Evolutionary conservation across 164 flowering plant species (phyloP).

Genomic region (Sedum album): DNA sequence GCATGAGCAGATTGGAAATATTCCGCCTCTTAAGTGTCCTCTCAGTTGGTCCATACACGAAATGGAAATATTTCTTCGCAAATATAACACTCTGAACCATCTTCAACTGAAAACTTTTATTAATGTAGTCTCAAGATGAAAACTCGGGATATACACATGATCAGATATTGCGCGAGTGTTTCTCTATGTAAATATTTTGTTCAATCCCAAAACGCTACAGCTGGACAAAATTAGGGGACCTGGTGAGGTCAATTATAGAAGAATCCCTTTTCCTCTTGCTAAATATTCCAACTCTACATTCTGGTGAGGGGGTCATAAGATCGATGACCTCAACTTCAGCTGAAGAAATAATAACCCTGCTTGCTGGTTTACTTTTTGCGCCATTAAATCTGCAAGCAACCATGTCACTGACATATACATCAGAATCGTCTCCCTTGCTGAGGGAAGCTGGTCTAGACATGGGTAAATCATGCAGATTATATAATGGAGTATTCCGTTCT

Average conservation of each 20-base stretch:
- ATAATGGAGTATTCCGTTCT: not conserved
- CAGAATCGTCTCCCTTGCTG: not conserved
- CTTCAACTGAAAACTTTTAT: not conserved
- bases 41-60: not conserved
- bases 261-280: slow-evolving; percentile 34
- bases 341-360: slow-evolving; percentile 1
- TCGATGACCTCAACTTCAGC: slow-evolving; percentile 47
- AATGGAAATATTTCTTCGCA: not conserved
- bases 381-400: not conserved
- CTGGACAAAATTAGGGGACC: slow-evolving; percentile 45
- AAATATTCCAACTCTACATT: slow-evolving; percentile 17
- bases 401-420: not conserved
- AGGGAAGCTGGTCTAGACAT: not conserved
- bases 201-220: slow-evolving; percentile 14
- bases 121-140: not conserved
- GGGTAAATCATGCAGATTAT: slow-evolving; percentile 10
- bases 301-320: slow-evolving; percentile 48
- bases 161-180: not conserved
- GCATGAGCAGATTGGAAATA: not conserved
- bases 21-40: not conserved
- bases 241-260: slow-evolving; percentile 60
- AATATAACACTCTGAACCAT: not conserved
- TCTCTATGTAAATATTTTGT: not conserved
- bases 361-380: not conserved
- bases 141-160: not conserved